phyloP scores from a whole-genome alignment of 192 early-diverging fungal genomes.

The Gryganskiella cystojenkinii region DNA sequence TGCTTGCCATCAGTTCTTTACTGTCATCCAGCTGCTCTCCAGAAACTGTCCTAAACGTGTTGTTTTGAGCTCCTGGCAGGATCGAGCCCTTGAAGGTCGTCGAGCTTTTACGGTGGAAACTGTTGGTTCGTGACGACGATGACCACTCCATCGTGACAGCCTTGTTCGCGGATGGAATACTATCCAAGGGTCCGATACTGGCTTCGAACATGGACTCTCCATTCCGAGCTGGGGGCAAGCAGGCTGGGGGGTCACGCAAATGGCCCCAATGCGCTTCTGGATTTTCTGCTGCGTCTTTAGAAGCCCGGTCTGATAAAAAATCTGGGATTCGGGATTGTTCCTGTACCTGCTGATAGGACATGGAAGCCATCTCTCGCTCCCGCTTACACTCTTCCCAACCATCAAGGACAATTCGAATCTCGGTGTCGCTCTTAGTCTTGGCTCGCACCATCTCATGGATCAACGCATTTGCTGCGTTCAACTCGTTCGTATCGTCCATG shows the following conservation, averaged over 20 bases:
- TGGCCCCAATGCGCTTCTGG: too few species aligned
- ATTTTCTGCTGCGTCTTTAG: too few species aligned
- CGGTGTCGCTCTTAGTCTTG: constrained; percentile 47
- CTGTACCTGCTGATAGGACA: constrained; percentile 23
- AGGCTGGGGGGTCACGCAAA: too few species aligned
- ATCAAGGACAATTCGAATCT: constrained; percentile 42
- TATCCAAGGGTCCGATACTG: constrained; percentile 39
- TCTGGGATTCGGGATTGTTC: neutral
- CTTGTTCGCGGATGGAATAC: neutral
- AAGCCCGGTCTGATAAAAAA: too few species aligned
- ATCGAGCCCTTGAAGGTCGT: neutral
- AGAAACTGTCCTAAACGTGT: too few species aligned
- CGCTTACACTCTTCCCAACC: constrained; percentile 52
- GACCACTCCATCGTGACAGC: neutral
- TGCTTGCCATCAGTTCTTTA: too few species aligned
- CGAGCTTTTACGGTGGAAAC: neutral
- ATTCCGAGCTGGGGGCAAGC: too few species aligned
- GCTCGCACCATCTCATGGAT: constrained; percentile 41
- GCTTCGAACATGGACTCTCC: constrained; percentile 28
- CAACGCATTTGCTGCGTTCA: constrained; percentile 39
- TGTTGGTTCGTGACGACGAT: constrained; percentile 22
- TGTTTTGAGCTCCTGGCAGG: too few species aligned
- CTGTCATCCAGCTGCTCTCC: too few species aligned
- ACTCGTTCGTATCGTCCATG: constrained; percentile 50
- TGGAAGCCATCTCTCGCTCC: constrained; percentile 29